Base-by-base conservation (phyloP, 1,284 basidiomycete genomes). In the Puccinia horiana region DNA sequence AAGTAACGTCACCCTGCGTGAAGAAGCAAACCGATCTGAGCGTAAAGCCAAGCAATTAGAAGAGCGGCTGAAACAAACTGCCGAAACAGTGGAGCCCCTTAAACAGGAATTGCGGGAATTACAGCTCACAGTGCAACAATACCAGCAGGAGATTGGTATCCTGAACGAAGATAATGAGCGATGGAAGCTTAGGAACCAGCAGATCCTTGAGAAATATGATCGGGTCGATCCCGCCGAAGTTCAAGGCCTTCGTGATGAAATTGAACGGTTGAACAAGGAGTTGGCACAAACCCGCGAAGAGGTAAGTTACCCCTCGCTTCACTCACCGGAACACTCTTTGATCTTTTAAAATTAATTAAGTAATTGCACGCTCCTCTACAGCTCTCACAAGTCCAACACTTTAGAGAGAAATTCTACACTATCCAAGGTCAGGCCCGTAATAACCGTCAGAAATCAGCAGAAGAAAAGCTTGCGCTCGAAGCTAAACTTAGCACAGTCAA, bases 131-230 rank as follows among this genome's bases (percentile, higher is more conserved):
- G 88, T 94, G 12, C 91, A 92, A 82, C 90, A 92, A 2, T 90
- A 90, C 76, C 90, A 91, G 84, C 89, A 89, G 32, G 93, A 94
- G 82, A 89, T 95, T 83, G 88, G 89, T 56, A 90, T 92, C 14
- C 88, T 95, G 40, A 92, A 94, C 86, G 91, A 91, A 76, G 94
- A 96, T 87, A 92, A 90, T 84, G 90, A 90, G 67, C 91, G 91
- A 83, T 96, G 94, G 94, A 93, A 95, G 87, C 91, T 92, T 77
- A 91, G 95, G 18, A 94, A 94, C 84, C 87, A 91, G 37, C 92
- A 93, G 82, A 89, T 96, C 44, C 88, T 96, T 72, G 91, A 90
- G 87, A 94, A 94, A 56, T 81, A 81, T 26, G 79, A 81, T 61
- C 79, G 79, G 9, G 52, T 81, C 49, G 79, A 81, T 74, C 79